Evolutionary conservation across 208 protist genomes (phyloP).

Genomic region (Hexamita inflata): DNA sequence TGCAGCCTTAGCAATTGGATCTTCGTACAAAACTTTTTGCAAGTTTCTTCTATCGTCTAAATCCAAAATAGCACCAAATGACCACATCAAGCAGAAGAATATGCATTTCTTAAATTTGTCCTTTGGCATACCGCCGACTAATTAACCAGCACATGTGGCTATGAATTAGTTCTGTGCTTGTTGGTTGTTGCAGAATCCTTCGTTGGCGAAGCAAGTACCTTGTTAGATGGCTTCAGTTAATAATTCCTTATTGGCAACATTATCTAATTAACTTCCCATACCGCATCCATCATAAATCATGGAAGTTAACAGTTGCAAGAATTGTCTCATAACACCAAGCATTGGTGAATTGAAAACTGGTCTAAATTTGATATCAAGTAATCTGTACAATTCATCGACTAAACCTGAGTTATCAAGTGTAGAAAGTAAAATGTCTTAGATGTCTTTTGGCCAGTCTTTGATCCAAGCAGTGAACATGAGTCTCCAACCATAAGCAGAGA

Average conservation of each 20-base stretch:
- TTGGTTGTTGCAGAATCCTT: constrained; percentile 5
- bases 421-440: not conserved
- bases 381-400: not conserved
- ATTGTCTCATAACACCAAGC: not conserved
- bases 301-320: not conserved
- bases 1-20: no score
- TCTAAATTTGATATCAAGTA: constrained; percentile 37
- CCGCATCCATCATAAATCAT: not conserved
- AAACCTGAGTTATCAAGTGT: not conserved
- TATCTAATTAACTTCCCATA: not conserved
- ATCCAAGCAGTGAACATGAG: constrained; percentile 49
- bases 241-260: not conserved
- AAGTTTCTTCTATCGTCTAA: constrained; percentile 8
- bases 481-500: constrained; percentile 68
- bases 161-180: constrained; percentile 4
- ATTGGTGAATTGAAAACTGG: not conserved
- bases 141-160: not conserved
- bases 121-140: not conserved
- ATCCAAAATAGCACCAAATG: constrained; percentile 17
- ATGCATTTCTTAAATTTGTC: not conserved
- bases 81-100: constrained; percentile 16
- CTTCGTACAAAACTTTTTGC: constrained; percentile 30
- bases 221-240: not conserved
- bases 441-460: constrained; percentile 30
- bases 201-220: not conserved